Evolutionary conservation across 1,284 basidiomycete species (phyloP).

Genomic region (Cryptococcus hybrid): DNA sequence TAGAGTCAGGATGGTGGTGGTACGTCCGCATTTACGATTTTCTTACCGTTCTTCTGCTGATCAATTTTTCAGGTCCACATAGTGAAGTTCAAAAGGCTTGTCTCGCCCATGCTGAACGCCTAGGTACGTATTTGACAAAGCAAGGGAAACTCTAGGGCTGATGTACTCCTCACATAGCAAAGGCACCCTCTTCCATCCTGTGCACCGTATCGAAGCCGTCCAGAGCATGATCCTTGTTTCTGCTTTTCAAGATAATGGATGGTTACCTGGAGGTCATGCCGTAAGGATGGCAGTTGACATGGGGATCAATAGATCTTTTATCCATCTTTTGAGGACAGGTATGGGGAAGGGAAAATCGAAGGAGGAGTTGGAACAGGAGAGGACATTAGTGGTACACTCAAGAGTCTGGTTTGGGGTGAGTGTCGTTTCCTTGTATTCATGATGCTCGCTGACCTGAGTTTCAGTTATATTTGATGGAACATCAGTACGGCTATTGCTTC

Average conservation of each 20-base stretch:
- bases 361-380: constrained; percentile 63
- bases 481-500: constrained; percentile 63
- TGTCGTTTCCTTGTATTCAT: not conserved
- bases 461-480: constrained; percentile 78
- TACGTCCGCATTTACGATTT: not conserved
- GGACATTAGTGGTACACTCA: constrained; percentile 71
- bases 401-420: constrained; percentile 76
- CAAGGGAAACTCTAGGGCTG: not conserved
- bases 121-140: constrained; percentile 41
- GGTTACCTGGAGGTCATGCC: constrained; percentile 86
- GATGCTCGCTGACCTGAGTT: not conserved
- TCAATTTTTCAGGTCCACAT: constrained; percentile 14
- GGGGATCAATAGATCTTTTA: constrained; percentile 86
- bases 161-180: constrained; percentile 52
- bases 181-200: constrained; percentile 79
- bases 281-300: constrained; percentile 91
- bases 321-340: constrained; percentile 71
- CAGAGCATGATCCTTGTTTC: constrained; percentile 88
- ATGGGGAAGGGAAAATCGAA: constrained; percentile 61
- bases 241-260: constrained; percentile 87
- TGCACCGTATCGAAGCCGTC: constrained; percentile 74
- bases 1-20: constrained; percentile 79
- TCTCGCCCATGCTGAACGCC: constrained; percentile 63
- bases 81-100: constrained; percentile 40
- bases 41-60: constrained; percentile 6